Evolutionary conservation across 2,329 filamentous ascomycete genomes (phyloP).

Genomic region (Colletotrichum orbiculare): DNA sequence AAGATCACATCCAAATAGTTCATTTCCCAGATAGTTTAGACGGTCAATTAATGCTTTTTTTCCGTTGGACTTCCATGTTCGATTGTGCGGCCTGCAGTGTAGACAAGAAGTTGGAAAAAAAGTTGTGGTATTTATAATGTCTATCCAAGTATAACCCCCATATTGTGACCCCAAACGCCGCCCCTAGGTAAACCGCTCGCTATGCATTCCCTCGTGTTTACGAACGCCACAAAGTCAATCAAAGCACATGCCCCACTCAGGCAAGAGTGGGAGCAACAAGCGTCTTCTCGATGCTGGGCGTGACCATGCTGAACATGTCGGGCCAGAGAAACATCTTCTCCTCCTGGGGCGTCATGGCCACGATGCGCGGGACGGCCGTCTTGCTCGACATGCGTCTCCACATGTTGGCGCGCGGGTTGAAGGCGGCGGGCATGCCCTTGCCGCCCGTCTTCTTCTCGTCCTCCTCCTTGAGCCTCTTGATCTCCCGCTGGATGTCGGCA

Average conservation of each 20-base stretch:
- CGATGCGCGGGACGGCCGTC: constrained; percentile 56
- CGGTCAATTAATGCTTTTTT: too few species aligned
- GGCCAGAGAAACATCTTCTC: constrained; percentile 74
- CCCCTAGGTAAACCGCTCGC: constrained; percentile 10
- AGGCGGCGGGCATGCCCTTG: constrained; percentile 66
- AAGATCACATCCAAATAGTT: too few species aligned
- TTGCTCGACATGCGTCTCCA: constrained; percentile 73
- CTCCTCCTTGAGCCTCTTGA: constrained; percentile 66
- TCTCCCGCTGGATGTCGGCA: constrained; percentile 71
- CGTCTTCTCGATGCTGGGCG: constrained; percentile 41
- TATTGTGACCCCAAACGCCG: too few species aligned
- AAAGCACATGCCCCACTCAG: neutral
- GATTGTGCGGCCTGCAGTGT: too few species aligned
- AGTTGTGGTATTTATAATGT: too few species aligned
- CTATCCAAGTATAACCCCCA: too few species aligned
- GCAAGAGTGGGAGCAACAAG: constrained; percentile 25
- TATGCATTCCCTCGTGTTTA: constrained; percentile 24
- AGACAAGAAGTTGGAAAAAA: too few species aligned
- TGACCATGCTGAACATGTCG: constrained; percentile 62
- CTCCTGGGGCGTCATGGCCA: constrained; percentile 58
- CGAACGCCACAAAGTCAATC: neutral
- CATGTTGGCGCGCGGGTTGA: constrained; percentile 76
- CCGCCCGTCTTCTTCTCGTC: constrained; percentile 72
- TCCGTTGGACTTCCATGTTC: too few species aligned
- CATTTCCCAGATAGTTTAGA: too few species aligned